Evolutionary conservation across 306 rosid species (phyloP).

Genomic region (Boehmeria nivea): DNA sequence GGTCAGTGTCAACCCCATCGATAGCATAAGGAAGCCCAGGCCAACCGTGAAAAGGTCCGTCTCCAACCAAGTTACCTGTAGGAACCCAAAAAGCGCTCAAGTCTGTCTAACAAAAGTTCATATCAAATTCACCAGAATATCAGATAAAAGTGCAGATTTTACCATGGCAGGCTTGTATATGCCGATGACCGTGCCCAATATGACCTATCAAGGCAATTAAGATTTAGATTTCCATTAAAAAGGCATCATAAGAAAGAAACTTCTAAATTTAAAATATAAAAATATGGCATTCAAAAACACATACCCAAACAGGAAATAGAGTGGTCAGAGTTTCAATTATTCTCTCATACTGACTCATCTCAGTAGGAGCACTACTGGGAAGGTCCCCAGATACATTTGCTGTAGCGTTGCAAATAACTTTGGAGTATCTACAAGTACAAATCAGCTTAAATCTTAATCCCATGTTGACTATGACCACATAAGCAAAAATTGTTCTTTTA

Average conservation of each 20-base stretch:
- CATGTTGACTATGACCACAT: no score
- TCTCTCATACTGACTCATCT: conserved; percentile 59
- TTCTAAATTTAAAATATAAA: not conserved
- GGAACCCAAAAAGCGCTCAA: conserved; percentile 22
- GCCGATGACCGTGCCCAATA: conserved; percentile 72
- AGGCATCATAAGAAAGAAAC: conserved; percentile 24
- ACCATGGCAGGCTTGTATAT: conserved; percentile 84
- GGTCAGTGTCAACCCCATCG: conserved; percentile 93
- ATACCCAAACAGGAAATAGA: conserved; percentile 90
- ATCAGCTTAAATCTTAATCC: no score
- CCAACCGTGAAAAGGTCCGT: conserved; percentile 83
- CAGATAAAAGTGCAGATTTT: conserved; percentile 22
- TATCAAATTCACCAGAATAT: conserved; percentile 22
- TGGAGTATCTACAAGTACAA: conserved; percentile 40
- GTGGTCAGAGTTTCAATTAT: conserved; percentile 75
- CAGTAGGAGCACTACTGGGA: conserved; percentile 37
- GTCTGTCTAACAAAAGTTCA: conserved; percentile 28
- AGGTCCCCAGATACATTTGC: conserved; percentile 55
- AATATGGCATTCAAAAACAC: conserved; percentile 18
- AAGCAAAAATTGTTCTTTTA: no score
- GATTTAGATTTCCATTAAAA: conserved; percentile 9
- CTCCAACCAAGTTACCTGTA: conserved; percentile 89
- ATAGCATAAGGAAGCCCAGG: conserved; percentile 91
- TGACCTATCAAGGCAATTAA: conserved; percentile 51
- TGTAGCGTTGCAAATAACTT: conserved; percentile 53